Conservation (phyloP, 805 yeast genomes). For the Starmerella powellii region DNA sequence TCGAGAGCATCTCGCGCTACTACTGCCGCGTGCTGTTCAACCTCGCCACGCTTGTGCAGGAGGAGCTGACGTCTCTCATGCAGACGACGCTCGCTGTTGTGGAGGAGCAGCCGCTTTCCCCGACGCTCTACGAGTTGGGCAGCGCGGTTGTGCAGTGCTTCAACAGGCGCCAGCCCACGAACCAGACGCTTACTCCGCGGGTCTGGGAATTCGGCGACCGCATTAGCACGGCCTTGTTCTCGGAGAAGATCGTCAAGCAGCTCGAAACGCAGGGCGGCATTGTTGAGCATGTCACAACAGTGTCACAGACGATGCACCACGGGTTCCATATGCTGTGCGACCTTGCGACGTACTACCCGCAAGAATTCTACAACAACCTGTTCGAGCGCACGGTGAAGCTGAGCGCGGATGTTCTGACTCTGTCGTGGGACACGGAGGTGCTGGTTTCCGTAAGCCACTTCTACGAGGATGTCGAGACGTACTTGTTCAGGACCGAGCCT, state of each 20-base stretch:
- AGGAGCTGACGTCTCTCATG: conserved; percentile 8
- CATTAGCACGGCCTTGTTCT: conserved; percentile 63
- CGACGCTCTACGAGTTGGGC: conserved; percentile 17
- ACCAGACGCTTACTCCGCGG: conserved; percentile 31
- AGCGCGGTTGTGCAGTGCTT: conserved; percentile 17
- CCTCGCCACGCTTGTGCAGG: conserved; percentile 9
- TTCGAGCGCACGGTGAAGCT: conserved; percentile 34
- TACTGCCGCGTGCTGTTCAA: conserved; percentile 18
- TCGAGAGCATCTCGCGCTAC: conserved; percentile 16
- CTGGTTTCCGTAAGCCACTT: conserved; percentile 58
- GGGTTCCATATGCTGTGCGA: conserved; percentile 22
- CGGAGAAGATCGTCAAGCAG: background rate
- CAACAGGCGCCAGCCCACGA: conserved; percentile 10
- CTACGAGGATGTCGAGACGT: conserved; percentile 51
- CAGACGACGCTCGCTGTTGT: conserved; percentile 1
- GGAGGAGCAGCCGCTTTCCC: conserved; percentile 2
- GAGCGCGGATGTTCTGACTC: conserved; percentile 11
- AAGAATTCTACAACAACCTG: conserved; percentile 10
- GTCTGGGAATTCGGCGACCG: conserved; percentile 79
- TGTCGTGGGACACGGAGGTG: conserved; percentile 53
- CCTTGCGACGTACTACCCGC: conserved; percentile 13
- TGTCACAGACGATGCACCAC: conserved; percentile 8
- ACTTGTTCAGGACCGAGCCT: background rate
- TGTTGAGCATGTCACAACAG: conserved; percentile 11
- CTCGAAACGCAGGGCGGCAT: conserved; percentile 13